Evolutionary conservation across 139 green algal genomes (phyloP).

Genomic region (Coelastrella sp.): DNA sequence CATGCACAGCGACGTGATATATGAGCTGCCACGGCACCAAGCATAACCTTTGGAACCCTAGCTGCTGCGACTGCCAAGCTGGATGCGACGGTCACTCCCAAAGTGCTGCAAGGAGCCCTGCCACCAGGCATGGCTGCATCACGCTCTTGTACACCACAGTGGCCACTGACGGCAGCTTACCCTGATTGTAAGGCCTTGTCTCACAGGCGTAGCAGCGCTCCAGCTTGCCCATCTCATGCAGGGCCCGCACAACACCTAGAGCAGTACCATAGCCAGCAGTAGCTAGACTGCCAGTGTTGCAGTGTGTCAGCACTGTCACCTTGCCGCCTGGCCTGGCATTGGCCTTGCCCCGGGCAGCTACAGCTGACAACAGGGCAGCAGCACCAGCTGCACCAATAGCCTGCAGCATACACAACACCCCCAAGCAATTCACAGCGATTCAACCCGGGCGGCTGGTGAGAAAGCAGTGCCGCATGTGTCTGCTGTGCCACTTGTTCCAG

Average conservation of each 20-base stretch:
- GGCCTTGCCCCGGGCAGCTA: constrained; percentile 37
- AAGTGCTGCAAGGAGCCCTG: not conserved
- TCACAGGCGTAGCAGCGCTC: constrained; percentile 92
- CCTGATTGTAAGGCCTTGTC: constrained; percentile 98
- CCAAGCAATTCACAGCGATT: not conserved
- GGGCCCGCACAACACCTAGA: constrained; percentile 91
- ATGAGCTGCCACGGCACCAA: too few relatives aligned
- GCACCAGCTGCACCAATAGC: constrained; percentile 86
- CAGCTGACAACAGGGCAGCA: constrained; percentile 75
- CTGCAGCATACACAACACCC: constrained; percentile 38
- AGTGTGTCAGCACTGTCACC: constrained; percentile 94
- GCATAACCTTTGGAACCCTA: too few relatives aligned
- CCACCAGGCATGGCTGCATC: not conserved
- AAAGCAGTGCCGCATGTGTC: too few relatives aligned
- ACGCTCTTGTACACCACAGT: not conserved
- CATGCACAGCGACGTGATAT: not conserved
- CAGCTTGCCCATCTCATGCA: constrained; percentile 82
- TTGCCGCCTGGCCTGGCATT: constrained; percentile 22
- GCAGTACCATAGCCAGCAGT: constrained; percentile 94
- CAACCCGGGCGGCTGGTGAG: not conserved
- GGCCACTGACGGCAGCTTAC: constrained; percentile 38
- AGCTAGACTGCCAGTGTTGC: constrained; percentile 97
- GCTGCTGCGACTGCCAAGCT: not conserved
- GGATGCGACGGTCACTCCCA: not conserved
- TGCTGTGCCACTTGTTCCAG: too few relatives aligned